Conservation (phyloP, 2,329 filamentous ascomycete genomes). For the Hirsutella thompsonii region DNA sequence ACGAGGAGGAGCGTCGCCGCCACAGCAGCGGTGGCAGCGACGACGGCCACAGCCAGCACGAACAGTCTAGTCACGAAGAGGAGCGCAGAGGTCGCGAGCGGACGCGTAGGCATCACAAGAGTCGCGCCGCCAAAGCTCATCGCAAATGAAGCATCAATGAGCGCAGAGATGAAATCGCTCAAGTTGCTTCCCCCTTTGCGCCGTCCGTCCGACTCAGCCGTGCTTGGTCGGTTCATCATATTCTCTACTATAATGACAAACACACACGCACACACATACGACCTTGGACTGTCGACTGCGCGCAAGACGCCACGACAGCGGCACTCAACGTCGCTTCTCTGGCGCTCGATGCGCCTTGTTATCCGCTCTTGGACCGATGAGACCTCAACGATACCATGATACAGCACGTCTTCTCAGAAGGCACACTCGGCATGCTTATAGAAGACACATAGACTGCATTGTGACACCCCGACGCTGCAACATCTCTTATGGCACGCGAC, state of each 20-base stretch:
- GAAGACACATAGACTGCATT: too few species aligned
- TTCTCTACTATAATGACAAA: too few species aligned
- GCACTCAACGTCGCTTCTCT: not conserved
- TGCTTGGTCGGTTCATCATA: too few species aligned
- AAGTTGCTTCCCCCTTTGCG: not conserved
- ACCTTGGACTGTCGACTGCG: too few species aligned
- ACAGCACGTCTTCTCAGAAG: not conserved
- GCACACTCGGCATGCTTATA: too few species aligned
- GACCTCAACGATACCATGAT: not conserved
- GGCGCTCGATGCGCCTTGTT: too few species aligned
- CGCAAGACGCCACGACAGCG: not conserved
- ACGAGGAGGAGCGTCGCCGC: conserved; percentile 34
- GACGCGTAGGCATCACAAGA: conserved; percentile 13
- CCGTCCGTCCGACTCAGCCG: too few species aligned
- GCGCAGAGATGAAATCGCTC: too few species aligned
- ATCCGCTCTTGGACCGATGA: too few species aligned
- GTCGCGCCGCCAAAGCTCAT: not conserved
- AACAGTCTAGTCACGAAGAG: conserved; percentile 16
- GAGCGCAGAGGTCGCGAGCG: conserved; percentile 6
- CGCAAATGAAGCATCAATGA: conserved; percentile 17
- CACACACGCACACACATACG: too few species aligned
- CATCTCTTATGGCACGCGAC: too few species aligned
- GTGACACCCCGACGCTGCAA: too few species aligned
- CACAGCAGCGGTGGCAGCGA: conserved; percentile 23
- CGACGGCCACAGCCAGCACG: conserved; percentile 13